Conservation (phyloP, 345 rosid genomes). For the Citropsis articulata region DNA sequence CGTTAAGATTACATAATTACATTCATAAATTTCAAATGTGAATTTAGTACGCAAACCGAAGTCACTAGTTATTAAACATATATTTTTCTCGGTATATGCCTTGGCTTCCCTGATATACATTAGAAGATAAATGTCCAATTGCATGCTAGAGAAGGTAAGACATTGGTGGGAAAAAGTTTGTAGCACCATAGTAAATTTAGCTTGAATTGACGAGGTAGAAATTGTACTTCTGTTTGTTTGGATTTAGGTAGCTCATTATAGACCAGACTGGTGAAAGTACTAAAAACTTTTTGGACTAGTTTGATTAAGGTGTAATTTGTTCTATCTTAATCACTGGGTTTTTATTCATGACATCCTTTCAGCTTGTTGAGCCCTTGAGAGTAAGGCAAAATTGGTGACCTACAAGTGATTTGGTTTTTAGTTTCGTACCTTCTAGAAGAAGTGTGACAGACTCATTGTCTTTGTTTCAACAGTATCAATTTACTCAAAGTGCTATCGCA, state of each 20-base stretch:
- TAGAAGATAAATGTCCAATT: background rate
- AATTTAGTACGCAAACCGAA: background rate
- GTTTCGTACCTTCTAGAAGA: background rate
- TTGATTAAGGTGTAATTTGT: background rate
- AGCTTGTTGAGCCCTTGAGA: background rate
- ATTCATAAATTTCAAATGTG: background rate
- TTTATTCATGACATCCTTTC: background rate
- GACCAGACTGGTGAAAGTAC: background rate
- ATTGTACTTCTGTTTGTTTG: background rate
- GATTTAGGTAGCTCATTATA: background rate
- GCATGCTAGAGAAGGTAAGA: background rate
- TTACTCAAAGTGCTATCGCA: background rate
- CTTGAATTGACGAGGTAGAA: background rate
- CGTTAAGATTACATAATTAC: background rate
- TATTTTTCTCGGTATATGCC: background rate
- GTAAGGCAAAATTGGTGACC: background rate
- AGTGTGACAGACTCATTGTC: background rate
- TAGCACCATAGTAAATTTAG: background rate
- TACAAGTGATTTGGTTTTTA: background rate
- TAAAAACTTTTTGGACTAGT: background rate
- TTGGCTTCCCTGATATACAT: background rate
- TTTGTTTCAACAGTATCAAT: background rate
- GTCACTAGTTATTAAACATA: background rate
- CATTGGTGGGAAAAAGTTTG: background rate
- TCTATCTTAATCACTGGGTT: background rate